Evolutionary conservation across 139 green algal species (phyloP), one percentile per base, ranked within the genome.

Genomic region (Micromonas commoda): DNA sequence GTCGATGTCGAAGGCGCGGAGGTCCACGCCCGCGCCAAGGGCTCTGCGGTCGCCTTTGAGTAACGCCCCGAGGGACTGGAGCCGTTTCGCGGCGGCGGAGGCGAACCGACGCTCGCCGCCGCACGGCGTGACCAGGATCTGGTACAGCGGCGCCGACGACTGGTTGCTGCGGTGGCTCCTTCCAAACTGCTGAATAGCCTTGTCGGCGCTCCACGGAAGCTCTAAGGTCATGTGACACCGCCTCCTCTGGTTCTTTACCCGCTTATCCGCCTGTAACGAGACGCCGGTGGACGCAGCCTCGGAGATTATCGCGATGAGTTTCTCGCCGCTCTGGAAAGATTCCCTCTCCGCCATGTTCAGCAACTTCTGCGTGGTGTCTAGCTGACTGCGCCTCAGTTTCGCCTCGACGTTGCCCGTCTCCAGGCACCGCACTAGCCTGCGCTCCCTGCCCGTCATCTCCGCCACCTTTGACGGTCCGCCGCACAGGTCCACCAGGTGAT

Each of bases 291-390:
- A 91, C 13, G 91, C 91, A 2, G 91, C 91, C 68, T 98, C 93
- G 0, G 79, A 91, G 74, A 98, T 93, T 74, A 98, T 91, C 33
- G 94, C 94, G 23, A 97, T 88, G 9, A 92, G 71, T 82, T 97
- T 97, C 6, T 54, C 34, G 67, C 67, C 67, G 13, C 28, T 21
- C 67, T 93, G 92, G 85, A 98, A 98, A 0, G 77, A 68, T 26
- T 91, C 81, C 52, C 85, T 82, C 84, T 95, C 90, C 0, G 82
- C 71, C 76, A 88, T 89, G 82, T 97, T 97, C 0, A 96, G n/a
- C n/a, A n/a, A n/a, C n/a, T n/a, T n/a, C n/a, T n/a, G n/a, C n/a
- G n/a, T n/a, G n/a, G n/a, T n/a, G n/a, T n/a, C n/a, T n/a, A n/a
- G n/a, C n/a, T n/a, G n/a, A n/a, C n/a, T n/a, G n/a, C n/a, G n/a